A percentile compares a stretch with the other conserved stretches of the same genome.
phyloP scores from a whole-genome alignment of 2,329 filamentous ascomycete species.

The Corinectria fuckeliana region DNA sequence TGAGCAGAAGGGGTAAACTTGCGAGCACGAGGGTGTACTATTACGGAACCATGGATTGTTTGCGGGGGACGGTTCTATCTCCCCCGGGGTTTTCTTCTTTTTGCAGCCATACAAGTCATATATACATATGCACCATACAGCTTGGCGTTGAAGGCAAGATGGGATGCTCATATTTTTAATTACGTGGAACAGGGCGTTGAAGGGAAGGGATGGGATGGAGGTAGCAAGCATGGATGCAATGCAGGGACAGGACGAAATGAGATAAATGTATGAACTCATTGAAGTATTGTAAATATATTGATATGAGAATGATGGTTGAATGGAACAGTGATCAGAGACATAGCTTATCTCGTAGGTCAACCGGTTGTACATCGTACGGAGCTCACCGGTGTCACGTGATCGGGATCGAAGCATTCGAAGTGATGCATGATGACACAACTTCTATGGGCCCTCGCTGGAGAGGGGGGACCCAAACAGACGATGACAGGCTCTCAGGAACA shows the following conservation, averaged over 20 bases:
- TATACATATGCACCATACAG: constrained; percentile 31
- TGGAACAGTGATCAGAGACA: too few species aligned
- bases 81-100: constrained; percentile 14
- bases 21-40: constrained; percentile 19
- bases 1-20: constrained; percentile 25
- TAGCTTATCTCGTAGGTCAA: too few species aligned
- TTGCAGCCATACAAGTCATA: constrained; percentile 29
- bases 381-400: constrained; percentile 24
- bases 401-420: background rate
- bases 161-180: constrained; percentile 27
- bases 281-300: background rate
- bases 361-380: background rate
- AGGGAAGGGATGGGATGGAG: constrained; percentile 9
- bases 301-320: background rate
- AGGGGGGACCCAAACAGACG: constrained; percentile 4
- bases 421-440: constrained; percentile 30
- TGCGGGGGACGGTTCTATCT: background rate
- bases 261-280: constrained; percentile 33
- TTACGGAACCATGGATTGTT: constrained; percentile 18
- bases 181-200: constrained; percentile 31
- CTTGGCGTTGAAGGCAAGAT: constrained; percentile 36
- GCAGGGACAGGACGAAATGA: constrained; percentile 26
- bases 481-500: constrained; percentile 1
- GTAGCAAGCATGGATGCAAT: constrained; percentile 21
- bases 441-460: constrained; percentile 6